Evolutionary conservation across 75 land plant genomes (phyloP).

Genomic region (Chamaecyparis obtusa): DNA sequence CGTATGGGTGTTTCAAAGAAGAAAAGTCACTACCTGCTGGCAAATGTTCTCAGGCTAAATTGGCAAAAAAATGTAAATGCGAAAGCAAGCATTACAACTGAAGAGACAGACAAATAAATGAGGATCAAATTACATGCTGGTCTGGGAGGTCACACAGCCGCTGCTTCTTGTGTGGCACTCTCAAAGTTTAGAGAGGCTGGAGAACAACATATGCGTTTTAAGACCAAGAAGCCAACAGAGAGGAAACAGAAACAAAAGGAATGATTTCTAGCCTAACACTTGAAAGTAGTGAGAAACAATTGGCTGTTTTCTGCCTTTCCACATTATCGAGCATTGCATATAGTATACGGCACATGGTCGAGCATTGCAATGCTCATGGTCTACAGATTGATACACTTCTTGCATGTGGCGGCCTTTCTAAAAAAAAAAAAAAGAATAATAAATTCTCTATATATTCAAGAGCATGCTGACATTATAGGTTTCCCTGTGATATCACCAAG

Average conservation of each 20-base stretch:
- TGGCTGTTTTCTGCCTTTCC: slow-evolving; percentile 86
- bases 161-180: slow-evolving; percentile 80
- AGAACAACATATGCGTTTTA: no score
- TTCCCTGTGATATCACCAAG: no score
- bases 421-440: no score
- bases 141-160: slow-evolving; percentile 70
- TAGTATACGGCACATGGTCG: slow-evolving; percentile 93
- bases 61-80: slow-evolving; percentile 7
- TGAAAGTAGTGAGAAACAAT: slow-evolving; percentile 69
- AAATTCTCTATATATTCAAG: no score
- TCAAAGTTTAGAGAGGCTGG: no score
- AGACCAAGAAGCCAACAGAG: no score
- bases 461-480: no score
- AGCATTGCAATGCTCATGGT: slow-evolving; percentile 95
- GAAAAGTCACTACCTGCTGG: slow-evolving; percentile 15
- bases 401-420: no score
- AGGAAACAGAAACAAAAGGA: no score
- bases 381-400: no score
- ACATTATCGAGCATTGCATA: slow-evolving; percentile 90
- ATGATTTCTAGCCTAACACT: slow-evolving; percentile 77
- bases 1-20: slow-evolving; percentile 12
- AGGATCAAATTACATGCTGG: slow-evolving; percentile 30
- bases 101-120: slow-evolving; percentile 22
- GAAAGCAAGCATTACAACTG: no score
- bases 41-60: slow-evolving; percentile 26